Base-by-base conservation (phyloP, 805 yeast genomes). In the Wickerhamiella vanderwaltii region DNA sequence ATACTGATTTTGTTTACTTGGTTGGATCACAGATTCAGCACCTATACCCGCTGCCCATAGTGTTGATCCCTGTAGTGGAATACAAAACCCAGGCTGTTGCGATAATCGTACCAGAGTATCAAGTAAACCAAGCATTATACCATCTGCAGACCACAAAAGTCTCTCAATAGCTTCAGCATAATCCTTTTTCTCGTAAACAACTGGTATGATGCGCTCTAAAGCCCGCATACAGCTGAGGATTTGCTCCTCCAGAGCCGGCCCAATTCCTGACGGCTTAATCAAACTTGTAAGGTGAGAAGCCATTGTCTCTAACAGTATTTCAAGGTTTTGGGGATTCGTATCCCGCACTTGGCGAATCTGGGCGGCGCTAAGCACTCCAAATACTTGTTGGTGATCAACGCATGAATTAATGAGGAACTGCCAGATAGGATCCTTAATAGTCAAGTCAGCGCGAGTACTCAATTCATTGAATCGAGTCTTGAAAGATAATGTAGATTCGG, bases 21-120 rank as follows among this genome's bases (percentile, higher is more conserved):
- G 28, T 50, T 46, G 49, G 51, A 63, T 41, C 43, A 46, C 57
- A 36, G 43, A 58, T 2, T 58, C 51, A 3, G 63, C 56, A 2
- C 84, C 87, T 24, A 86, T 68, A 5, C 95, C 95, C 3, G 80
- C 74, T 51, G 82, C 93, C 95, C 95, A 86, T 1, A 79, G 64
- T 6, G 29, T 19, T 9, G 44, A 17, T 9, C 35, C 26, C 17
- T 44, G 38, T 4, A 43, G 44, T 4, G 65, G 56, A 6, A 74
- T 57, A 0, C 87, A 75, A 52, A 79, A 79, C 1, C 73, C 73
- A 9, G 67, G 64, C 29, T 66, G 64, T 54, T 77, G 78, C 32
- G 79, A 56, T n/a, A 79, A 57, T 17, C 64, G 62, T 2, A 73
- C 61, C 2, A 69, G 50, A 0, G 61, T 44, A 5, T 56, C 58